Percentiles rank a stretch among this genome's conserved stretches.
Conservation (phyloP, 2,329 filamentous ascomycete species). For the Fusarium longipes region DNA sequence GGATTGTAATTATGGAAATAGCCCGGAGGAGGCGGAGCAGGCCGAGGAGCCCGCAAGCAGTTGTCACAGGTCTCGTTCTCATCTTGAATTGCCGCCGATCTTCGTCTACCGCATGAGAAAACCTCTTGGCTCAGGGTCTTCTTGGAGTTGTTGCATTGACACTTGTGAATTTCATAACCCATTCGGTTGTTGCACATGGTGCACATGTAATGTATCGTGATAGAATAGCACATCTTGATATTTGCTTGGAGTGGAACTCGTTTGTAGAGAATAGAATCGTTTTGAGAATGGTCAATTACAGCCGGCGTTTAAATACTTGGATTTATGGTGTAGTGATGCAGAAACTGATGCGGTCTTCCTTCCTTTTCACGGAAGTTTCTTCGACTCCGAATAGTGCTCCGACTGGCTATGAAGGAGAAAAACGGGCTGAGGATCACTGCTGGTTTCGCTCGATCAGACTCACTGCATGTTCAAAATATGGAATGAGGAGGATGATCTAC, state of each 20-base stretch:
- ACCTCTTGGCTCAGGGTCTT: rapidly evolving
- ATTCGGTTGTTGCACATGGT: background rate
- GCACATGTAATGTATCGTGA: constrained; percentile 16
- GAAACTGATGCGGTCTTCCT: too few species aligned
- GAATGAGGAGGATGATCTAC: too few species aligned
- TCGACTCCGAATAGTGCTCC: too few species aligned
- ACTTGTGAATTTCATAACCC: background rate
- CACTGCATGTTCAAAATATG: too few species aligned
- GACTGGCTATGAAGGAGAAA: too few species aligned
- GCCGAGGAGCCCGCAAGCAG: background rate
- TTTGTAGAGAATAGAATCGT: too few species aligned
- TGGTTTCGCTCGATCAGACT: too few species aligned
- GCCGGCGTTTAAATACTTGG: too few species aligned
- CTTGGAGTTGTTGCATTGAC: background rate
- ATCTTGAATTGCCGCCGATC: constrained; percentile 3
- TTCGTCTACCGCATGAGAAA: background rate
- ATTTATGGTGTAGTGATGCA: too few species aligned
- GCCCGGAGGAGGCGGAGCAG: background rate
- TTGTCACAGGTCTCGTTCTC: background rate
- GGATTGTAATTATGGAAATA: background rate
- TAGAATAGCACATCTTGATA: constrained; percentile 4
- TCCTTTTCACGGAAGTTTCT: too few species aligned
- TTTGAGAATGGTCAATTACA: too few species aligned
- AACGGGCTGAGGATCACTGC: too few species aligned
- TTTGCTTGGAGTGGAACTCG: background rate